A percentile compares a stretch with the other conserved stretches of the same genome.
Conservation (phyloP, 2,329 filamentous ascomycete genomes). For the Cladorrhinum sp. region DNA sequence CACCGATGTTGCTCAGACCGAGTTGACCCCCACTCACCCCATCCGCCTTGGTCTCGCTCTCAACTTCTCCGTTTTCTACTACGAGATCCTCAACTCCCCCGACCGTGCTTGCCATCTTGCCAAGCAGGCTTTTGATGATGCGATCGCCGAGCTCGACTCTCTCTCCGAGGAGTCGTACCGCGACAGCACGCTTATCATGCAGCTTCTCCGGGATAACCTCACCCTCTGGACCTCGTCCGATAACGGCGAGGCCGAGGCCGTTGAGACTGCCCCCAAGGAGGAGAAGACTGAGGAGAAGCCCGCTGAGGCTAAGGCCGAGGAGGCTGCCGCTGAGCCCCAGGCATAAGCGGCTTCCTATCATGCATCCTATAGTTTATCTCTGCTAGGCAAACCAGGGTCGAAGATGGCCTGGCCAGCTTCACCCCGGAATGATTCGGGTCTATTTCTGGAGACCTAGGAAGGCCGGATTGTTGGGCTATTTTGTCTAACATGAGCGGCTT, state of each 20-base stretch:
- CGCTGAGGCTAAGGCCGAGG: constrained; percentile 40
- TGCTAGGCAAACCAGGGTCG: neutral
- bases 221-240: constrained; percentile 98
- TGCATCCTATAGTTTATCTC: constrained; percentile 11
- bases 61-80: constrained; percentile 99
- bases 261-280: constrained; percentile 47
- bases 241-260: constrained; percentile 71
- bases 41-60: constrained; percentile 89
- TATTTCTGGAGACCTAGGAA: constrained; percentile 11
- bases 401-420: constrained; percentile 11
- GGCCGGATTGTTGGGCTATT: constrained; percentile 11
- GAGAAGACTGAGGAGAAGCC: constrained; percentile 60
- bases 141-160: constrained; percentile 97
- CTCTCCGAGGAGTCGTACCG: constrained; percentile 98
- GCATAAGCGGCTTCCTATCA: constrained; percentile 29
- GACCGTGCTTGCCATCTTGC: constrained; percentile 97
- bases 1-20: constrained; percentile 84
- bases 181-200: constrained; percentile 99
- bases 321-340: constrained; percentile 55
- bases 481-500: constrained; percentile 8
- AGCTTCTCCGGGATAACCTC: constrained; percentile 95
- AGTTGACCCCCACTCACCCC: constrained; percentile 86
- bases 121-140: constrained; percentile 94
- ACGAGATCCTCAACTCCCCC: constrained; percentile 97
- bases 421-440: constrained; percentile 13